Conservation (phyloP, 140 eudicot genomes). For the Ambrosia hybrid region DNA sequence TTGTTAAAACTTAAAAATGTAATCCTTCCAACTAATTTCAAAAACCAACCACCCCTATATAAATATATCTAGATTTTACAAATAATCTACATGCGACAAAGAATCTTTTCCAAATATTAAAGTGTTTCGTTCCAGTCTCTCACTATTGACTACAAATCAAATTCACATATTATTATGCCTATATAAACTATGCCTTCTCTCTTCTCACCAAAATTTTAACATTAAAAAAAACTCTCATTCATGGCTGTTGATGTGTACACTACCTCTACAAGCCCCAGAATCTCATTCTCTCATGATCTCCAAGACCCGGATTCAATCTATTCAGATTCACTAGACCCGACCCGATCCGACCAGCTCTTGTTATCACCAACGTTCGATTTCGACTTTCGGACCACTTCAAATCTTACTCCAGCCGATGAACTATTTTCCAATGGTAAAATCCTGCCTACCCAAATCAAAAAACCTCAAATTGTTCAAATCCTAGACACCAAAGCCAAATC, state of each 20-base stretch:
- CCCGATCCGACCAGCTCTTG: conserved; percentile 29
- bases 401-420: conserved; percentile 67
- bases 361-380: conserved; percentile 50
- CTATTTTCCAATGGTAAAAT: conserved; percentile 80
- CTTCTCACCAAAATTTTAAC: conserved; percentile 11
- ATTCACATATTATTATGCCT: conserved; percentile 14
- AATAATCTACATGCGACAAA: not conserved
- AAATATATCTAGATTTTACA: not conserved
- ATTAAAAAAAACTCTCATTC: not conserved
- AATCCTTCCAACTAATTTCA: no score
- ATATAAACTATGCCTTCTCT: conserved; percentile 30
- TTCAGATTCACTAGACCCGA: conserved; percentile 33
- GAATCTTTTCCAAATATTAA: conserved; percentile 46
- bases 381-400: conserved; percentile 44
- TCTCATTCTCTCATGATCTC: conserved; percentile 80
- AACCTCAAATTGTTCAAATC: conserved; percentile 21
- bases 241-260: conserved; percentile 84
- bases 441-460: conserved; percentile 63
- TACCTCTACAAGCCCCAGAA: conserved; percentile 65
- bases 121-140: conserved; percentile 24
- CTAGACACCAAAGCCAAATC: conserved; percentile 14
- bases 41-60: not conserved
- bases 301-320: conserved; percentile 31
- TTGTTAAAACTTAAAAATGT: no score
- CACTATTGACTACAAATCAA: conserved; percentile 35